Conservation (phyloP, 345 rosid genomes). For the Lenwebbia sp. region DNA sequence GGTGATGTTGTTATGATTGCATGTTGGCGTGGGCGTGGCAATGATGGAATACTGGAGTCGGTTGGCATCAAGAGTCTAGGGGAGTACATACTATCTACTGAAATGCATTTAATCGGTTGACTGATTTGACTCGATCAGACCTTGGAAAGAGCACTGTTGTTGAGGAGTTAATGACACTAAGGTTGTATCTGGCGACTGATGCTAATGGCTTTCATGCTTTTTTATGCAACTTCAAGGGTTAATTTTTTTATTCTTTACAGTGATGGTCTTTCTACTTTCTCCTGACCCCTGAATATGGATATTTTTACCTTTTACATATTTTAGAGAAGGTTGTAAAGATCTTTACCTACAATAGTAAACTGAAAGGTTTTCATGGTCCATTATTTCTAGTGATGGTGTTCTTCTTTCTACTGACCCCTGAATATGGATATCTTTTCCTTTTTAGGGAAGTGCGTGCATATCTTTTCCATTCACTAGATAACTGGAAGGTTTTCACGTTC, state of each 20-base stretch:
- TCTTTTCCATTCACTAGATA: neutral
- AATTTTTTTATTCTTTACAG: neutral
- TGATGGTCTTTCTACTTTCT: neutral
- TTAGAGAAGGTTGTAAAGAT: neutral
- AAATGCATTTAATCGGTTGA: neutral
- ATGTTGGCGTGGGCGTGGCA: neutral
- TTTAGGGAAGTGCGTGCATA: neutral
- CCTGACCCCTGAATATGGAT: neutral
- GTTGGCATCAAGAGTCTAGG: neutral
- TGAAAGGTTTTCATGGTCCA: neutral
- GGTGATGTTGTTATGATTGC: neutral
- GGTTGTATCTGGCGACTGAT: neutral
- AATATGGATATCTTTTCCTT: neutral
- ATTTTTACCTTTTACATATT: neutral
- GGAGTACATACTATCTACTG: neutral
- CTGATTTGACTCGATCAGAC: neutral
- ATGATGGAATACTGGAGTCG: neutral
- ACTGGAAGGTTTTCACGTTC: neutral
- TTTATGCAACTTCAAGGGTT: neutral
- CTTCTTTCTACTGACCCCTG: neutral
- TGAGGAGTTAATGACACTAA: neutral
- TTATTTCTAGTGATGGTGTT: neutral
- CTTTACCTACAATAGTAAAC: neutral
- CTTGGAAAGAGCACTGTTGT: neutral
- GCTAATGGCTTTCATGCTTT: neutral